phyloP scores from a whole-genome alignment of 1,139 yeast genomes.

The Yamadazyma dushanensis region DNA sequence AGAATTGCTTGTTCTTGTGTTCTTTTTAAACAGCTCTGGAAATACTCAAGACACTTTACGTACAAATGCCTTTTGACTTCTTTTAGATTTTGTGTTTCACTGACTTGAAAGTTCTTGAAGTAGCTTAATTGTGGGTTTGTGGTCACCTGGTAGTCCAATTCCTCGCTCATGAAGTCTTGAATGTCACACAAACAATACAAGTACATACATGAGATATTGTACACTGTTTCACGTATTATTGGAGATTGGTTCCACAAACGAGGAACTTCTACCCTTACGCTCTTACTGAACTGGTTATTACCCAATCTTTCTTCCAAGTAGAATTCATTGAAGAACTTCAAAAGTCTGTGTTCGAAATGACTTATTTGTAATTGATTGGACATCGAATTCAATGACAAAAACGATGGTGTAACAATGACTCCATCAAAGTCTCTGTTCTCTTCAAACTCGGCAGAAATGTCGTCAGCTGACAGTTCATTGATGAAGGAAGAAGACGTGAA shows the following conservation, averaged over 20 bases:
- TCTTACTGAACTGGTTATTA: conserved; percentile 18
- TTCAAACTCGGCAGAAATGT: too few relatives aligned
- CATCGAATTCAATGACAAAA: conserved; percentile 10
- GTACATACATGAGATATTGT: conserved; percentile 19
- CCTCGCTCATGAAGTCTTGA: conserved; percentile 1
- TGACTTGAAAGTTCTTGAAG: background rate
- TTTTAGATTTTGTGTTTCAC: background rate
- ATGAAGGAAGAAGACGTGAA: too few relatives aligned
- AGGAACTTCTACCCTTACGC: conserved; percentile 25
- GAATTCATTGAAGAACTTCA: conserved; percentile 27
- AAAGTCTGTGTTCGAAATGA: conserved; percentile 26
- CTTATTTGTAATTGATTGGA: conserved; percentile 22
- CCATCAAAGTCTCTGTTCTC: background rate
- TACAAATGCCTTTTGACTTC: conserved; percentile 3
- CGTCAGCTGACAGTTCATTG: too few relatives aligned
- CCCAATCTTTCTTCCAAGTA: conserved; percentile 20
- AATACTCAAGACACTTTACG: conserved; percentile 7
- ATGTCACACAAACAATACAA: conserved; percentile 13
- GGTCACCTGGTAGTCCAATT: conserved; percentile 2
- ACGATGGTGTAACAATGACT: background rate
- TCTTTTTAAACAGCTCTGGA: conserved; percentile 11
- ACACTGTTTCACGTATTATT: conserved; percentile 19
- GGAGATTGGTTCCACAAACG: conserved; percentile 18
- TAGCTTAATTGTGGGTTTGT: background rate
- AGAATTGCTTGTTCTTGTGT: conserved; percentile 12